phyloP scores from a whole-genome alignment of 1,284 basidiomycete genomes.

The Microbotryum silenes-acaulis region DNA sequence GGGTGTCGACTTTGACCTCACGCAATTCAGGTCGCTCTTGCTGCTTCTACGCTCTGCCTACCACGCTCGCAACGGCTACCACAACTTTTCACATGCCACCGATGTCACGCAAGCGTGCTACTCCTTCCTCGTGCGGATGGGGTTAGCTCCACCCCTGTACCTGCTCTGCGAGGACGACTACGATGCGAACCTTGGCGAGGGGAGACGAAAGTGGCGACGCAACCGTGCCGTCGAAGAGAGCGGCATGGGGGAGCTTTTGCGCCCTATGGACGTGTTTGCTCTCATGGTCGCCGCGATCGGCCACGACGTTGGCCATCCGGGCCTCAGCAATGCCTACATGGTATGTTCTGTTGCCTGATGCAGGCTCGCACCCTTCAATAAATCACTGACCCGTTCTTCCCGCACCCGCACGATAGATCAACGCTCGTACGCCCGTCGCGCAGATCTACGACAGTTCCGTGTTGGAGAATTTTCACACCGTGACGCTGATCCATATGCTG shows the following conservation, averaged over 20 bases:
- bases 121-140: conserved; percentile 66
- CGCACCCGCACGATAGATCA: conserved; percentile 54
- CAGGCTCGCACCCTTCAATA: background rate
- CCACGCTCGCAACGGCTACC: conserved; percentile 80
- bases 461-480: conserved; percentile 85
- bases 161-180: conserved; percentile 42
- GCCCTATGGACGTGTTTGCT: conserved; percentile 66
- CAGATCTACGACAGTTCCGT: conserved; percentile 80
- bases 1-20: conserved; percentile 59
- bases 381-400: background rate
- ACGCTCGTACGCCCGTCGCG: conserved; percentile 77
- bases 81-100: conserved; percentile 89
- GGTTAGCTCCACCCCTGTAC: conserved; percentile 65
- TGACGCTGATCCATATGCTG: conserved; percentile 72
- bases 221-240: conserved; percentile 47
- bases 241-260: conserved; percentile 48
- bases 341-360: conserved; percentile 46
- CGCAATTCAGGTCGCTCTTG: conserved; percentile 64
- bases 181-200: conserved; percentile 22
- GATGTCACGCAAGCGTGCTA: conserved; percentile 90
- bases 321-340: conserved; percentile 84
- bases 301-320: conserved; percentile 91
- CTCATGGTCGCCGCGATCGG: conserved; percentile 83
- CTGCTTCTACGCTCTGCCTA: conserved; percentile 77
- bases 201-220: conserved; percentile 34